Conservation (phyloP, 176 grass and related monocot genomes). For the Secale cereale region DNA sequence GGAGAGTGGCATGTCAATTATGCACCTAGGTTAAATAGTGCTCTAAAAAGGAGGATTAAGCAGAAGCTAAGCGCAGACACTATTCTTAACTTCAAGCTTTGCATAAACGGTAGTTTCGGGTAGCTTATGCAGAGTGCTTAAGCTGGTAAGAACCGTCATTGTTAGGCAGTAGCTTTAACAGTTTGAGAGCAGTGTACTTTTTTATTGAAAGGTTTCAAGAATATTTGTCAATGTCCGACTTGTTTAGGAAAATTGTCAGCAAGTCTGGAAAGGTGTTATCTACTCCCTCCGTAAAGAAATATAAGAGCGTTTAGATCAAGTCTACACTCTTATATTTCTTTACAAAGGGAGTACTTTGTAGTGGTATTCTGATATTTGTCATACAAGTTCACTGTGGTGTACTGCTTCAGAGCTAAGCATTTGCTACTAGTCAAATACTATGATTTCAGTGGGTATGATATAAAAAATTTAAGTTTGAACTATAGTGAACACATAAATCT, state of each 20-base stretch:
- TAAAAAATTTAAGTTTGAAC: too few relatives aligned
- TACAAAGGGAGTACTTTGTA: too few relatives aligned
- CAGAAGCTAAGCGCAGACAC: background rate
- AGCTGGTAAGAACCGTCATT: background rate
- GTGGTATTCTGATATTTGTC: background rate
- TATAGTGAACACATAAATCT: too few relatives aligned
- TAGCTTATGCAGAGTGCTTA: conserved; percentile 6
- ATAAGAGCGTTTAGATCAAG: too few relatives aligned
- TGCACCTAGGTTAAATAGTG: background rate
- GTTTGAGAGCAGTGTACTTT: background rate
- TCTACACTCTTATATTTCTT: too few relatives aligned
- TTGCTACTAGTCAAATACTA: too few relatives aligned
- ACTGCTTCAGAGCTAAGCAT: too few relatives aligned
- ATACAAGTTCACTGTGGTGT: too few relatives aligned
- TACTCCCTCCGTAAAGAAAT: too few relatives aligned
- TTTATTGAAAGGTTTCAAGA: too few relatives aligned
- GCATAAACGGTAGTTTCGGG: background rate
- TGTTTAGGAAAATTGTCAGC: conserved; percentile 7
- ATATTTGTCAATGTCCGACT: background rate
- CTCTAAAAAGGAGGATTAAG: background rate
- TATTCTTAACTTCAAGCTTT: background rate
- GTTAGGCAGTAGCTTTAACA: background rate
- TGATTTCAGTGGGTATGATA: too few relatives aligned
- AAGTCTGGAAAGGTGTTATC: conserved; percentile 9
- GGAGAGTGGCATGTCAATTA: background rate